Evolutionary conservation across 1,284 basidiomycete species (phyloP).

Genomic region (Boletus semigastroideus): DNA sequence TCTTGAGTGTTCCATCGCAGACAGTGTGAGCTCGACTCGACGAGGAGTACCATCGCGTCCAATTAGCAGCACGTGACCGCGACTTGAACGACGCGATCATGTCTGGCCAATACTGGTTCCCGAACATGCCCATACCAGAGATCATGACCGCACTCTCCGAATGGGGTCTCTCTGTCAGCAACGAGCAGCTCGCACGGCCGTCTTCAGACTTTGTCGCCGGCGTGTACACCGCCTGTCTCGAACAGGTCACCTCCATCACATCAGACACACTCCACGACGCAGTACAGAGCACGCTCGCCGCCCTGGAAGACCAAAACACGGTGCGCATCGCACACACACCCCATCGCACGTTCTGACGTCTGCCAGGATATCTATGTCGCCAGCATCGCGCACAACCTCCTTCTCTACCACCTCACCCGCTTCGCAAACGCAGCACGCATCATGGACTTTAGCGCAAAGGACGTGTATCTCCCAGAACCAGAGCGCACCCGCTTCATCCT

Average conservation of each 20-base stretch:
- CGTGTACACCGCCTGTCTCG: conserved; percentile 68
- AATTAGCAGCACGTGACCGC: conserved; percentile 25
- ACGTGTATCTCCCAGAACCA: conserved; percentile 71
- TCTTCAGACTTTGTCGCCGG: conserved; percentile 67
- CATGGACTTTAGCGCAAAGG: conserved; percentile 73
- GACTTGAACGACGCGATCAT: conserved; percentile 10
- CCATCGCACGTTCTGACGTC: conserved; percentile 1
- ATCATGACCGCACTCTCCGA: conserved; percentile 60
- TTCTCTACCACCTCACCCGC: conserved; percentile 68
- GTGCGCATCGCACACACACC: neutral
- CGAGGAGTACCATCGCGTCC: conserved; percentile 17
- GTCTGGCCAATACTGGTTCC: conserved; percentile 54
- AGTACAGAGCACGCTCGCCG: conserved; percentile 53
- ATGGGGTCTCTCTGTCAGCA: conserved; percentile 65
- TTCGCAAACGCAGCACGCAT: conserved; percentile 75
- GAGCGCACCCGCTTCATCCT: conserved; percentile 72
- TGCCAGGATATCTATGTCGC: conserved; percentile 62
- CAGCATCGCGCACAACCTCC: conserved; percentile 57
- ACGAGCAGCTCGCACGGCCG: conserved; percentile 70
- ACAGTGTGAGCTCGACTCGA: conserved; percentile 6
- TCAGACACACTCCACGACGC: conserved; percentile 61
- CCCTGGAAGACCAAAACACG: conserved; percentile 37
- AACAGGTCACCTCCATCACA: conserved; percentile 66
- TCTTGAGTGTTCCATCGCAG: neutral
- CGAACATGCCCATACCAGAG: conserved; percentile 60